A percentile compares a stretch with the other conserved stretches of the same genome.
These are phyloP conservation scores for Ophiostoma novo-ulmi DNA, from an alignment of 2,329 filamentous ascomycete genomes.

Conservation along the genomic window DNA sequence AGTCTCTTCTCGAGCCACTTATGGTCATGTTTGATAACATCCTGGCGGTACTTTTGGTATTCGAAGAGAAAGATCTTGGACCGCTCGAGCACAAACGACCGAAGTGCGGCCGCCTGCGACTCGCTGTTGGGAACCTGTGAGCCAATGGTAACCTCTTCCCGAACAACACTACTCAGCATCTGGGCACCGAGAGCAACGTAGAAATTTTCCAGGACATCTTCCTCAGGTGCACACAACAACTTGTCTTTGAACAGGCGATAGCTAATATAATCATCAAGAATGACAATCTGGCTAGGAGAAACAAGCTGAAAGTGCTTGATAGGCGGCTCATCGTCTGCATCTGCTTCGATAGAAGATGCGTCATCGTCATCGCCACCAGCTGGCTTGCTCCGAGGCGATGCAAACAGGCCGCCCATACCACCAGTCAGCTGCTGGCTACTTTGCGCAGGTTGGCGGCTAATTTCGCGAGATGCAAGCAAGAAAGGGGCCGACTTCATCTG, in stretches of 20 bases:
- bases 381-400: conserved; percentile 32
- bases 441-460: conserved; percentile 39
- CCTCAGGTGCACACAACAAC: conserved; percentile 81
- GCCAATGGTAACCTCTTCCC: conserved; percentile 72
- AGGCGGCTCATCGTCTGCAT: conserved; percentile 48
- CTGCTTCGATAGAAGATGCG: not conserved
- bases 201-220: conserved; percentile 78
- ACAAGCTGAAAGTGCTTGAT: conserved; percentile 77
- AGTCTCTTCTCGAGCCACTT: conserved; percentile 89
- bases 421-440: not conserved
- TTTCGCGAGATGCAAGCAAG: conserved; percentile 75
- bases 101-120: conserved; percentile 47
- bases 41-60: conserved; percentile 61
- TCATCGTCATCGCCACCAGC: conserved; percentile 47
- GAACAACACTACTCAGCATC: conserved; percentile 69
- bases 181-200: conserved; percentile 76
- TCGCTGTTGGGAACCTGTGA: conserved; percentile 57
- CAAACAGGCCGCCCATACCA: conserved; percentile 7
- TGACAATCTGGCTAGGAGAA: conserved; percentile 64
- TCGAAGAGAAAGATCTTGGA: conserved; percentile 86
- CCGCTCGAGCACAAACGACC: conserved; percentile 79
- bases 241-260: conserved; percentile 83
- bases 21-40: conserved; percentile 77
- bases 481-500: conserved; percentile 72
- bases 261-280: conserved; percentile 83